phyloP scores from a whole-genome alignment of 257 asterid species.

The Lycium barbarum region DNA sequence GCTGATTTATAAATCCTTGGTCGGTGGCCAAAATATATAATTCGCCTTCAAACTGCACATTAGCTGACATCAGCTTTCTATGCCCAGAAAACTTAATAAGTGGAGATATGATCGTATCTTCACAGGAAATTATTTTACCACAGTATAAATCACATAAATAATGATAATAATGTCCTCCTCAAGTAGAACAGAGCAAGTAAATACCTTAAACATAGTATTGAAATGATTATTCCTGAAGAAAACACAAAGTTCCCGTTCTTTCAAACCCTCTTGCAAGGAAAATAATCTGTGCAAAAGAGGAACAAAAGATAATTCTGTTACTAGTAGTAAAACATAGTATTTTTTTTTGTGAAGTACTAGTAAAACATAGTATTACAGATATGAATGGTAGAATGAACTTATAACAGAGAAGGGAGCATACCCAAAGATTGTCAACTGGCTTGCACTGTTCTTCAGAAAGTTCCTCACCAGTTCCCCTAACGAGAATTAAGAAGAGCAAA shows the following conservation, averaged over 20 bases:
- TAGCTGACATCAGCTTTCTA: conserved; percentile 38
- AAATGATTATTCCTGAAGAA: conserved; percentile 98
- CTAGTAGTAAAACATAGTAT: conserved; percentile 28
- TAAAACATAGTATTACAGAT: conserved; percentile 32
- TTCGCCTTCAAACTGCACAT: conserved; percentile 88
- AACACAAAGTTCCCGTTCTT: conserved; percentile 92
- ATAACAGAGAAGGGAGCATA: conserved; percentile 43
- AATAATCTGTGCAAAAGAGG: conserved; percentile 62
- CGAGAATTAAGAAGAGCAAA: conserved; percentile 40
- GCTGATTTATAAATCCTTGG: conserved; percentile 87
- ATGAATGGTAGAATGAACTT: conserved; percentile 25
- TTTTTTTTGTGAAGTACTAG: too few relatives aligned
- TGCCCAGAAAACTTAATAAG: conserved; percentile 34
- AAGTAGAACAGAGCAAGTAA: not conserved
- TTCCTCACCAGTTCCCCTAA: conserved; percentile 75
- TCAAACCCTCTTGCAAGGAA: conserved; percentile 84
- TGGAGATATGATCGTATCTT: conserved; percentile 19
- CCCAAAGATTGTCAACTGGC: conserved; percentile 92
- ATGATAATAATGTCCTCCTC: not conserved
- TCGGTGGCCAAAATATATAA: conserved; percentile 91
- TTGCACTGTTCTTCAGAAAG: conserved; percentile 91
- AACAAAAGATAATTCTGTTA: conserved; percentile 29
- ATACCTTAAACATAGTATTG: conserved; percentile 98
- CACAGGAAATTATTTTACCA: conserved; percentile 11
- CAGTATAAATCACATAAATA: not conserved